Evolutionary conservation across 371 early-diverging fungal genomes (phyloP).

Genomic region (Apophysomyces sp.): DNA sequence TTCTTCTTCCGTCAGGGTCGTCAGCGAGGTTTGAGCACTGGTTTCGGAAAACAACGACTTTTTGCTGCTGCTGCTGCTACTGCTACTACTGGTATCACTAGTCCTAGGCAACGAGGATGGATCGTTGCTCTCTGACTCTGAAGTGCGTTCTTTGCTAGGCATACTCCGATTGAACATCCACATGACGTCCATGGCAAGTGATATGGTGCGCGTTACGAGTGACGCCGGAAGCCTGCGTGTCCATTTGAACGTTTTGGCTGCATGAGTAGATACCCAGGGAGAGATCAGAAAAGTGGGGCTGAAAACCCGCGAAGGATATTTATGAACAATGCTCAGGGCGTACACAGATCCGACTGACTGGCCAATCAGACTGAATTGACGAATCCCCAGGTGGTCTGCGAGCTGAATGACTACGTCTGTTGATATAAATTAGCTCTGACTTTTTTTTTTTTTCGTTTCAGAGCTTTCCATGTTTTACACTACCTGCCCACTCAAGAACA

Average conservation of each 20-base stretch:
- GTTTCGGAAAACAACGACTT: background rate
- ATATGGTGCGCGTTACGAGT: constrained; percentile 39
- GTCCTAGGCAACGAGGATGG: background rate
- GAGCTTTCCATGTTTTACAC: background rate
- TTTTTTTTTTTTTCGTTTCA: background rate
- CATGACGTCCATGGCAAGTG: constrained; percentile 50
- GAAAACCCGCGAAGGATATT: constrained; percentile 33
- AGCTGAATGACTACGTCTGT: constrained; percentile 43
- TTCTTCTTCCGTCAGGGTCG: constrained; percentile 22
- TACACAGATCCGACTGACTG: constrained; percentile 53
- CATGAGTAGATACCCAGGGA: constrained; percentile 53
- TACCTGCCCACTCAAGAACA: constrained; percentile 51
- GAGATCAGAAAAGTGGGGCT: constrained; percentile 47
- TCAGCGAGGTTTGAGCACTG: constrained; percentile 6
- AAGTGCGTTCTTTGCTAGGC: background rate
- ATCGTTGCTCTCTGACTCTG: background rate
- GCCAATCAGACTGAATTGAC: constrained; percentile 40
- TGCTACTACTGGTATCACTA: constrained; percentile 7
- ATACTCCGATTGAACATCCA: constrained; percentile 38
- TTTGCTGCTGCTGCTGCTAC: background rate
- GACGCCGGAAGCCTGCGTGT: constrained; percentile 44
- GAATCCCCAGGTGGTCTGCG: constrained; percentile 33
- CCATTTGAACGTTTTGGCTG: constrained; percentile 54
- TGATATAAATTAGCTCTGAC: background rate
- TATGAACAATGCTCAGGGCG: constrained; percentile 40